phyloP scores from a whole-genome alignment of 1,284 basidiomycete species.

The Volvariella volvacea region DNA sequence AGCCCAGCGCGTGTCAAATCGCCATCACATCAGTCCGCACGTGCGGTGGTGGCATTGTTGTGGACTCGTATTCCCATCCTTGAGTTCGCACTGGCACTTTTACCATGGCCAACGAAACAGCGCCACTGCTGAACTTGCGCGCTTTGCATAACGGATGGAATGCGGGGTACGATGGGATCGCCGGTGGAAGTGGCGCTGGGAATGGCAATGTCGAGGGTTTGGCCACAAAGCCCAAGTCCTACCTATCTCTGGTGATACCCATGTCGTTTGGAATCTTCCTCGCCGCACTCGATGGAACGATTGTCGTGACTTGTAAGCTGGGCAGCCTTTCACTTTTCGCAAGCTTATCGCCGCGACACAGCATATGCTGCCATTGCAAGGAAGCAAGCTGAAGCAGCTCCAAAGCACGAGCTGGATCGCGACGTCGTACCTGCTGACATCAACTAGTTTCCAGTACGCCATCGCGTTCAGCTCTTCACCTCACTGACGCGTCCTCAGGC shows the following conservation, averaged over 20 bases:
- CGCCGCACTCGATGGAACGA: conserved; percentile 52
- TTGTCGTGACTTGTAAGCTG: conserved; percentile 44
- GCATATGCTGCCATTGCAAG: conserved; percentile 58
- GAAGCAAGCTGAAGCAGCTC: conserved; percentile 54
- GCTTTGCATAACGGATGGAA: too few species aligned
- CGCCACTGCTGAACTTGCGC: too few species aligned
- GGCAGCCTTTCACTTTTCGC: neutral
- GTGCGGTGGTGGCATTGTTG: too few species aligned
- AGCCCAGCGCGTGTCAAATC: too few species aligned
- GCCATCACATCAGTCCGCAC: too few species aligned
- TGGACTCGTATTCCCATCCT: too few species aligned
- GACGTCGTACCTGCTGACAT: conserved; percentile 54
- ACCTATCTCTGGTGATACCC: conserved; percentile 40
- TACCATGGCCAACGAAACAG: too few species aligned
- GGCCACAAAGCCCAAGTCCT: too few species aligned
- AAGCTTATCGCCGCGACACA: conserved; percentile 10
- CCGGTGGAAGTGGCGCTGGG: too few species aligned
- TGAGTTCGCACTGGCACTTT: too few species aligned
- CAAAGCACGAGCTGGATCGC: conserved; percentile 64
- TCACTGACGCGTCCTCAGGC: conserved; percentile 25
- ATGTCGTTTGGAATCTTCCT: conserved; percentile 55
- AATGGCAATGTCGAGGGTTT: too few species aligned
- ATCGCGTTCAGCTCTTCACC: neutral
- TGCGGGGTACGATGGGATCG: too few species aligned
- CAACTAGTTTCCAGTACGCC: conserved; percentile 55